Percentiles rank a stretch among this genome's conserved stretches.
These are phyloP conservation scores for Fusarium humuli DNA, from an alignment of 2,329 filamentous ascomycete species.

Conservation along the genomic window DNA sequence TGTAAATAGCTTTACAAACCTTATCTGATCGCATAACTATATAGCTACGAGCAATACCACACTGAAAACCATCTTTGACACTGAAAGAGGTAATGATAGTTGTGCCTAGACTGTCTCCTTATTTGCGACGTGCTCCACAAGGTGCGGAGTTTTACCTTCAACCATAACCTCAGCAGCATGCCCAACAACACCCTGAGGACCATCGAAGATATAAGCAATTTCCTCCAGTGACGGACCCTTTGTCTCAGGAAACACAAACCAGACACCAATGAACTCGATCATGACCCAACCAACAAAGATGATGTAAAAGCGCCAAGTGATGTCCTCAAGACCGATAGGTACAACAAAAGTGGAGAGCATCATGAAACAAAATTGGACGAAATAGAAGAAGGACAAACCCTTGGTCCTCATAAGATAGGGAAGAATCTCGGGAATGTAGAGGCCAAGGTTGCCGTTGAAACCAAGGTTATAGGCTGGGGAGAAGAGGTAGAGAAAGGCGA, in stretches of 20 bases:
- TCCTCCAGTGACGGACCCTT: slow-evolving; percentile 30
- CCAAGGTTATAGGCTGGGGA: neutral
- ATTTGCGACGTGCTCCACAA: too few relatives aligned
- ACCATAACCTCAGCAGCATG: neutral
- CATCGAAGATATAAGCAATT: slow-evolving; percentile 32
- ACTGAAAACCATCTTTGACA: too few relatives aligned
- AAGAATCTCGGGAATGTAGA: slow-evolving; percentile 5
- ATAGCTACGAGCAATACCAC: too few relatives aligned
- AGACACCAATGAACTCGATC: slow-evolving; percentile 17
- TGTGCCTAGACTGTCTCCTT: too few relatives aligned
- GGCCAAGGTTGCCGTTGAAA: neutral
- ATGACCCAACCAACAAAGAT: slow-evolving; percentile 25
- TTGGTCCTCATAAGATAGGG: slow-evolving; percentile 3
- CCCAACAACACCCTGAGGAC: neutral
- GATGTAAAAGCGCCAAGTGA: slow-evolving; percentile 35
- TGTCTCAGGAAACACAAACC: slow-evolving; percentile 32
- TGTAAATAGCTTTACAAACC: too few relatives aligned
- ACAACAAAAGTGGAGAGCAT: slow-evolving; percentile 24
- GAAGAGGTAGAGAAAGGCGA: slow-evolving; percentile 4
- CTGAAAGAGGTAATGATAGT: too few relatives aligned
- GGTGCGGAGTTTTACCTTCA: neutral
- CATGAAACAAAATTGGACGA: neutral
- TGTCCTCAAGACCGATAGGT: slow-evolving; percentile 22
- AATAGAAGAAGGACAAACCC: neutral
- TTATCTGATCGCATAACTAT: too few relatives aligned